These are phyloP conservation scores for Podospora appendiculata DNA, from an alignment of 495 filamentous ascomycete genomes.

Conservation along the genomic window DNA sequence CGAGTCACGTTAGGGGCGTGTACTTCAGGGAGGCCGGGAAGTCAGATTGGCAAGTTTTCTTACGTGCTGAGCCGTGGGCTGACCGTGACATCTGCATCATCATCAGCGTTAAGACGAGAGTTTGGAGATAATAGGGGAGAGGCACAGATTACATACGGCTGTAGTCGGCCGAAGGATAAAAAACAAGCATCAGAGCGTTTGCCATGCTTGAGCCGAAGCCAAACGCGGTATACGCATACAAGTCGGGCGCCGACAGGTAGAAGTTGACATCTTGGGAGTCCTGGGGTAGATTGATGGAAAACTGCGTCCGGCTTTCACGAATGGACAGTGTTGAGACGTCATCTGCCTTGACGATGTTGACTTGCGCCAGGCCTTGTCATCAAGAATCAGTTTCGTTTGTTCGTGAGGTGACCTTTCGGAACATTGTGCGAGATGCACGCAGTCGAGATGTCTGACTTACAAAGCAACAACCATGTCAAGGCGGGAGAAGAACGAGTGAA, in stretches of 20 bases:
- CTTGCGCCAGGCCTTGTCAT: conserved; percentile 3
- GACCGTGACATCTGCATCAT: conserved; percentile 10
- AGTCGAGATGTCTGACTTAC: not conserved
- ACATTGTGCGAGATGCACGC: too few relatives aligned
- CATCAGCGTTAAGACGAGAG: too few relatives aligned
- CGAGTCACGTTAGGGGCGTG: too few relatives aligned
- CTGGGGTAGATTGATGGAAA: conserved; percentile 17
- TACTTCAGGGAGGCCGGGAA: too few relatives aligned
- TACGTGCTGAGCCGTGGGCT: conserved; percentile 8
- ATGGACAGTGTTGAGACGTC: conserved; percentile 14
- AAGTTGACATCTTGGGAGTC: conserved; percentile 23
- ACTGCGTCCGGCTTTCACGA: conserved; percentile 12
- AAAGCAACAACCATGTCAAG: not conserved
- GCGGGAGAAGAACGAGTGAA: not conserved
- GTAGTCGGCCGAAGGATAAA: conserved; percentile 14
- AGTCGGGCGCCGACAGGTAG: conserved; percentile 14
- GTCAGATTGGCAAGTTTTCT: too few relatives aligned
- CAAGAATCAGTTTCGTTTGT: too few relatives aligned
- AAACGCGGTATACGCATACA: conserved; percentile 20
- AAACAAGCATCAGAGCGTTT: conserved; percentile 17
- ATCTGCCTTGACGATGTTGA: not conserved
- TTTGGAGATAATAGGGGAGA: too few relatives aligned
- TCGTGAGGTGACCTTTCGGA: too few relatives aligned
- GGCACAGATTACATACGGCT: not conserved
- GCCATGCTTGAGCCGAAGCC: conserved; percentile 21